Evolutionary conservation across 345 rosid species (phyloP).

Genomic region (Eutrema yunnanense): DNA sequence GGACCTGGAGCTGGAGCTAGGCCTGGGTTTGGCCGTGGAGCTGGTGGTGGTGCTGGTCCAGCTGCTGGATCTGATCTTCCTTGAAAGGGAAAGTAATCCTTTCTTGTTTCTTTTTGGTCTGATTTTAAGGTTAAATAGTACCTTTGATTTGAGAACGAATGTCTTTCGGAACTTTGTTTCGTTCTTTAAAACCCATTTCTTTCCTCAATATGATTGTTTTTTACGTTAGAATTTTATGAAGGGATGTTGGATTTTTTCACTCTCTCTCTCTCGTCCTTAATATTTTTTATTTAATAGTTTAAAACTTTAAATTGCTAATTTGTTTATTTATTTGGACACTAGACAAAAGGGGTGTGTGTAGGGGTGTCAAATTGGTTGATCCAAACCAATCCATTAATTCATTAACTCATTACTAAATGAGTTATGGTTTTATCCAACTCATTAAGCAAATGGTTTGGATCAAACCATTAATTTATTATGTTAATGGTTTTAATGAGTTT

Average conservation of each 20-base stretch:
- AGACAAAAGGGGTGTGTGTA: not conserved
- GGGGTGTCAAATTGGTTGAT: too few species aligned
- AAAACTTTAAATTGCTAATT: not conserved
- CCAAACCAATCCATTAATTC: too few species aligned
- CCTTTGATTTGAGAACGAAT: not conserved
- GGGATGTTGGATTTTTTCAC: not conserved
- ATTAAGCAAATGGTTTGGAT: too few species aligned
- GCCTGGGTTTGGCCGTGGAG: conserved; percentile 69
- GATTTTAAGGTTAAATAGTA: not conserved
- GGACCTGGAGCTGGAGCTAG: conserved; percentile 67
- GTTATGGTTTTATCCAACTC: too few species aligned
- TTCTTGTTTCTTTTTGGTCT: not conserved
- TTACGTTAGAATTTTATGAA: not conserved
- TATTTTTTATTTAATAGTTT: not conserved
- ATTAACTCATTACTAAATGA: too few species aligned
- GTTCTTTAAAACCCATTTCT: not conserved
- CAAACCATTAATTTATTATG: too few species aligned
- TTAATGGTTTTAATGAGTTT: too few species aligned
- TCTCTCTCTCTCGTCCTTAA: not conserved
- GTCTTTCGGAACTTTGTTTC: not conserved
- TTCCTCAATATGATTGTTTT: conserved; percentile 10
- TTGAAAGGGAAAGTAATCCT: conserved; percentile 25
- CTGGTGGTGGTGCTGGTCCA: conserved; percentile 49
- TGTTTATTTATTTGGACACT: not conserved
- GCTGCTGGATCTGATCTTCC: conserved; percentile 44